These are phyloP conservation scores for Pseudisothecium myosuroides DNA, from an alignment of 225 moss, liverwort and hornwort genomes.

Conservation along the genomic window DNA sequence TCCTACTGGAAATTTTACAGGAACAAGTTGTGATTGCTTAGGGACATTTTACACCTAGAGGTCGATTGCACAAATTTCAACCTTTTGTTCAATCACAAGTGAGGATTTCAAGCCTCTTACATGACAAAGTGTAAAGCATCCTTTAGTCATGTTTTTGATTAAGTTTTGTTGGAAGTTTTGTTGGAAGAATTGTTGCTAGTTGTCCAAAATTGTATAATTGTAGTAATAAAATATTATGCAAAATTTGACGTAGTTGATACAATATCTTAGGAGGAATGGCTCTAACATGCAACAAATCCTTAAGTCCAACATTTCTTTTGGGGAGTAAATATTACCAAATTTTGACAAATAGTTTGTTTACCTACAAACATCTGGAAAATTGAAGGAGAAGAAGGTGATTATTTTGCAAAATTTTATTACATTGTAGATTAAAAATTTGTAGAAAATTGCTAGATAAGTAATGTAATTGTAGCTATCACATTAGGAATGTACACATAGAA, in stretches of 20 bases:
- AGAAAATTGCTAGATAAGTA: accelerated
- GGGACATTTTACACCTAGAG: too few relatives aligned
- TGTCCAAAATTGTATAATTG: background rate
- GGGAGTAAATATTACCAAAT: accelerated
- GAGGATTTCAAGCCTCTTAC: too few relatives aligned
- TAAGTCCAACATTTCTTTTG: accelerated
- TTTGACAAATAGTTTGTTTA: background rate
- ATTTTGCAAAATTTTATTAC: accelerated
- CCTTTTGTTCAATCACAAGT: too few relatives aligned
- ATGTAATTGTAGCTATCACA: background rate
- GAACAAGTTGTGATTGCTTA: background rate
- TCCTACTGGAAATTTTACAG: background rate
- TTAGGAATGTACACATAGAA: background rate
- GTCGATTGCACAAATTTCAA: too few relatives aligned
- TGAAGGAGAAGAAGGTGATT: background rate
- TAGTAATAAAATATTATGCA: background rate
- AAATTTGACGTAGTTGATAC: background rate
- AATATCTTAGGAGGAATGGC: accelerated
- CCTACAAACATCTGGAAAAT: accelerated
- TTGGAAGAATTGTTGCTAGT: background rate
- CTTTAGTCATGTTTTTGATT: background rate
- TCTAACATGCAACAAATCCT: background rate
- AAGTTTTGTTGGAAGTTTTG: background rate
- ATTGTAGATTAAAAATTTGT: background rate
- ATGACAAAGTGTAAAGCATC: too few relatives aligned